These are phyloP conservation scores for Protomyces lactucae-debilis DNA, from an alignment of 1,139 yeast species.

Conservation along the genomic window DNA sequence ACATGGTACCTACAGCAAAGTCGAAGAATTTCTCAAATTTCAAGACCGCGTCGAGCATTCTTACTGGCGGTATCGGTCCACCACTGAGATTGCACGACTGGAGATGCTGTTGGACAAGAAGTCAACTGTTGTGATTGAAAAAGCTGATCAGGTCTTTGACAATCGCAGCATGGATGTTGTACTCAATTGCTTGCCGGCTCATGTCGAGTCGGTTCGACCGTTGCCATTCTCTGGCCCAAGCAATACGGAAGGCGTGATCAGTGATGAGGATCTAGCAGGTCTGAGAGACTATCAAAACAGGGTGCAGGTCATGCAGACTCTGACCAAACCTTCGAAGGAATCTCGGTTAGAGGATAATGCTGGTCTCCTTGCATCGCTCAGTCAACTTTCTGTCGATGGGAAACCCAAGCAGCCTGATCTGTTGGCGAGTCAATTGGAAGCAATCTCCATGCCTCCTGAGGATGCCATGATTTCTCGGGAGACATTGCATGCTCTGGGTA, in stretches of 20 bases:
- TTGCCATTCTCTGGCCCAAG: not conserved
- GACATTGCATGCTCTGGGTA: not conserved
- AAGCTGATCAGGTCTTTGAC: not conserved
- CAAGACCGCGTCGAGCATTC: constrained; percentile 32
- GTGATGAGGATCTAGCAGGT: not conserved
- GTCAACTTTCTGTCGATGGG: not conserved
- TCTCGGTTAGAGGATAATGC: too few relatives aligned
- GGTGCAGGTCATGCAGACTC: not conserved
- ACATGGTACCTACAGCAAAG: constrained; percentile 53
- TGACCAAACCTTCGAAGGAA: not conserved
- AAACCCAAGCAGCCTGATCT: not conserved
- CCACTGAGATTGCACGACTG: not conserved
- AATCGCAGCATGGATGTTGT: not conserved
- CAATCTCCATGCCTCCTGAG: not conserved
- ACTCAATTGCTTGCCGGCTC: not conserved
- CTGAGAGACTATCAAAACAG: not conserved
- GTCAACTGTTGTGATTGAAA: not conserved
- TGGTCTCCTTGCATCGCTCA: not conserved
- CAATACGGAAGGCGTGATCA: not conserved
- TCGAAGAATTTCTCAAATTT: constrained; percentile 57
- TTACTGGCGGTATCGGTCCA: constrained; percentile 25
- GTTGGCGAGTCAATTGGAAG: not conserved
- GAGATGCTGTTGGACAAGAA: constrained; percentile 16
- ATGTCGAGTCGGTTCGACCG: not conserved
- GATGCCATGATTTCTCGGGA: not conserved